These are phyloP conservation scores for Naegleria lovaniensis DNA, from an alignment of 208 protist genomes.

Conservation along the genomic window DNA sequence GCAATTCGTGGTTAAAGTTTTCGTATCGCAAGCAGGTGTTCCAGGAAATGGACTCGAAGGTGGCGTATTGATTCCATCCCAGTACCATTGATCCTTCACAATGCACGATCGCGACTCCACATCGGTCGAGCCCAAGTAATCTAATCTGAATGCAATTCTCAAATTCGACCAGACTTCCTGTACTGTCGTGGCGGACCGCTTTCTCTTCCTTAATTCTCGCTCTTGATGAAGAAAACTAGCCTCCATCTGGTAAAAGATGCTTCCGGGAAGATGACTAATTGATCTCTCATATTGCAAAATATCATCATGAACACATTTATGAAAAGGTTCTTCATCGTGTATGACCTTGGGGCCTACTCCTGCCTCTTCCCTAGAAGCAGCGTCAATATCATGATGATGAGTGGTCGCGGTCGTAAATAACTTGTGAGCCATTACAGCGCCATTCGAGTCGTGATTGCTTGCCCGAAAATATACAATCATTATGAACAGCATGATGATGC, in stretches of 20 bases:
- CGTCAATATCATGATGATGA: no score
- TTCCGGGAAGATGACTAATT: not conserved
- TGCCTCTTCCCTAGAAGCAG: no score
- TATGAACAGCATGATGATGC: no score
- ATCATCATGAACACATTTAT: conserved; percentile 3
- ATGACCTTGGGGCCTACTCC: no score
- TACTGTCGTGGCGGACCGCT: not conserved
- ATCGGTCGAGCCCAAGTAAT: not conserved
- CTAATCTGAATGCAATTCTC: not conserved
- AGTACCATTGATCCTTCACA: not conserved
- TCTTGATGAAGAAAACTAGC: not conserved
- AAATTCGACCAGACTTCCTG: not conserved
- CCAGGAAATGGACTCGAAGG: not conserved
- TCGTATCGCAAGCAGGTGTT: not conserved
- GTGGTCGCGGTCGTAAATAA: no score
- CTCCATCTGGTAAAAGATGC: not conserved
- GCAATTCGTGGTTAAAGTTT: not conserved
- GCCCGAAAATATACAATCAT: no score
- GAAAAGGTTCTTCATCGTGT: not conserved
- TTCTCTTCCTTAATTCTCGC: not conserved
- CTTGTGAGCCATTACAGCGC: no score
- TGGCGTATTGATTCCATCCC: not conserved
- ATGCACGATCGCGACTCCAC: not conserved
- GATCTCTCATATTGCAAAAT: not conserved
- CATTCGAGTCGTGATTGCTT: no score